phyloP scores from a whole-genome alignment of 2,329 filamentous ascomycete genomes.

The Beauveria bassiana region DNA sequence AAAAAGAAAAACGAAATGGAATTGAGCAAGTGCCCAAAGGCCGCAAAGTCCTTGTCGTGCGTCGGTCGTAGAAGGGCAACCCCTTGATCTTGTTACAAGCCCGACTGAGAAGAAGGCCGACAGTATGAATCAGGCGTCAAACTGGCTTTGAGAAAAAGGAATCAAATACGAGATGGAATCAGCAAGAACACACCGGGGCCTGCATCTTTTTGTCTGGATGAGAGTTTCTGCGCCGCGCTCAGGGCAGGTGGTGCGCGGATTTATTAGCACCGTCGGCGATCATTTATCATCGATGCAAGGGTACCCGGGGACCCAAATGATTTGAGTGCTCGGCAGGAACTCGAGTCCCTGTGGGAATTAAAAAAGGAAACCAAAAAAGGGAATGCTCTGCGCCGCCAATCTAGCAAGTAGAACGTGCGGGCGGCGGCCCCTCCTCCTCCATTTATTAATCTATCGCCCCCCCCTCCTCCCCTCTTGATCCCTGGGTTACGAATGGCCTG shows the following conservation, averaged over 20 bases:
- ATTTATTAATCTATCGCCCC: no score
- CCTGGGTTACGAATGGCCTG: no score
- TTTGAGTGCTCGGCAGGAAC: not conserved
- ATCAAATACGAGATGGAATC: not conserved
- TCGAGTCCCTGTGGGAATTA: not conserved
- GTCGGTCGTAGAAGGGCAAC: not conserved
- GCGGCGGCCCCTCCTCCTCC: no score
- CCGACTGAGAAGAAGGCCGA: no score
- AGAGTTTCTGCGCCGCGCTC: not conserved
- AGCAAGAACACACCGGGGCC: not conserved
- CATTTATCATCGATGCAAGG: not conserved
- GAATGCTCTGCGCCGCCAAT: no score
- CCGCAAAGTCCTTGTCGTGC: not conserved
- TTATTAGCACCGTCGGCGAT: not conserved
- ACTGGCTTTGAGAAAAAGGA: not conserved
- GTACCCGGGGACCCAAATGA: not conserved
- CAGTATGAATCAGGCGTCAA: not conserved
- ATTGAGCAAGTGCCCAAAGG: not conserved
- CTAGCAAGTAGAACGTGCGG: no score
- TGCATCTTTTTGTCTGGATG: slow-evolving; percentile 2
- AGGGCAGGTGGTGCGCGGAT: not conserved
- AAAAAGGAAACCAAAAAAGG: no score
- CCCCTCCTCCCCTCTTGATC: no score
- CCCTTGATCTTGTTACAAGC: no score
- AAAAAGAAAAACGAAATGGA: not conserved